Conservation (phyloP, 106 monocot species). For the Posidonia australis region DNA sequence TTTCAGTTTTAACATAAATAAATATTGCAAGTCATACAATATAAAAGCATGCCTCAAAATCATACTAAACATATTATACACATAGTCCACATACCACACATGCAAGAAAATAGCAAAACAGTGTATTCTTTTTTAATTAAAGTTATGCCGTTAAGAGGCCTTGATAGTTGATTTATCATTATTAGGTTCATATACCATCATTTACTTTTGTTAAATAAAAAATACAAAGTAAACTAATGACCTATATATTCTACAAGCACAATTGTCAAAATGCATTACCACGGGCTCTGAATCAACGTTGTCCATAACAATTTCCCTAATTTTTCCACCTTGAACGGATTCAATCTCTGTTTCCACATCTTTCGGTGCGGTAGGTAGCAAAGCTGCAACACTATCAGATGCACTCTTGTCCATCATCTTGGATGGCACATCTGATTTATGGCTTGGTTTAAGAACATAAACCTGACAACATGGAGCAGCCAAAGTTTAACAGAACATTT, state of each 20-base stretch:
- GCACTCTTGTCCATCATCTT: slow-evolving; percentile 27
- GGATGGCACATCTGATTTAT: slow-evolving; percentile 38
- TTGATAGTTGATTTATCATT: too few relatives aligned
- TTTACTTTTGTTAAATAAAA: too few relatives aligned
- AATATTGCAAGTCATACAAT: too few relatives aligned
- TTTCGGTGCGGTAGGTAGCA: slow-evolving; percentile 29
- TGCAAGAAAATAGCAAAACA: too few relatives aligned
- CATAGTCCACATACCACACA: too few relatives aligned
- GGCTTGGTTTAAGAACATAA: slow-evolving; percentile 67
- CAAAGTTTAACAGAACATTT: neutral
- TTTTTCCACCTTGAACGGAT: slow-evolving; percentile 42
- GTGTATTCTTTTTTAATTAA: too few relatives aligned
- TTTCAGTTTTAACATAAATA: too few relatives aligned
- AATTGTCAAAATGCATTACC: slow-evolving; percentile 19
- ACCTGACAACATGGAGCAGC: slow-evolving; percentile 26
- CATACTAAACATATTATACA: too few relatives aligned
- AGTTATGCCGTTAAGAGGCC: too few relatives aligned
- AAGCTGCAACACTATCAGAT: slow-evolving; percentile 32
- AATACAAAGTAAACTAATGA: neutral
- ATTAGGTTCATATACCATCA: too few relatives aligned
- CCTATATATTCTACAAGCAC: neutral
- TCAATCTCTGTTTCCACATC: slow-evolving; percentile 52
- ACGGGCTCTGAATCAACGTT: slow-evolving; percentile 26
- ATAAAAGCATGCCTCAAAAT: too few relatives aligned
- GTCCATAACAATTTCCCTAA: slow-evolving; percentile 52